phyloP scores from a whole-genome alignment of 176 grass and related monocot species.

The Phoenix roebelenii region DNA sequence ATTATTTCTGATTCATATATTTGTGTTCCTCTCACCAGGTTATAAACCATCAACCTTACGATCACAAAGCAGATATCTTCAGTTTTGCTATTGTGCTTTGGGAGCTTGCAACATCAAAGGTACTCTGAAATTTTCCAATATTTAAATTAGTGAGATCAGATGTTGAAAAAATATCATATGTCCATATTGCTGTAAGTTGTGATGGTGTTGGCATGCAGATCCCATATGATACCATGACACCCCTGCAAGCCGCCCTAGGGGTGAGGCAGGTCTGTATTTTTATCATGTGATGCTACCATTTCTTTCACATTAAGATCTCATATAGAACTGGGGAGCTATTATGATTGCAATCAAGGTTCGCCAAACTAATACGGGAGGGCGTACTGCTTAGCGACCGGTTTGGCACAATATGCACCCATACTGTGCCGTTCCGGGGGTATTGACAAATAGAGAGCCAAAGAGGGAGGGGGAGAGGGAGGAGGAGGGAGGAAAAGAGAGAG shows the following conservation, averaged over 20 bases:
- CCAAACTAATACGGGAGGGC: too few relatives aligned
- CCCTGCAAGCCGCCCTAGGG: constrained; percentile 88
- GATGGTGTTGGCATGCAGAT: constrained; percentile 35
- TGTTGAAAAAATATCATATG: too few relatives aligned
- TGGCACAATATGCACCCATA: too few relatives aligned
- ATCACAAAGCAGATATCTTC: constrained; percentile 93
- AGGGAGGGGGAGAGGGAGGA: too few relatives aligned
- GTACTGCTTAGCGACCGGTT: too few relatives aligned
- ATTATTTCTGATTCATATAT: constrained; percentile 1
- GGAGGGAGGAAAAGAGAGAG: too few relatives aligned
- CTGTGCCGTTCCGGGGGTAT: too few relatives aligned
- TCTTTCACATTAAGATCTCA: too few relatives aligned
- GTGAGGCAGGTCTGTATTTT: constrained; percentile 64
- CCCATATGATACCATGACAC: constrained; percentile 93
- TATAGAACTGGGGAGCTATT: too few relatives aligned
- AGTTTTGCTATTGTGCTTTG: constrained; percentile 98
- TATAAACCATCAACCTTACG: constrained; percentile 93
- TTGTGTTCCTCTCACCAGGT: constrained; percentile 40
- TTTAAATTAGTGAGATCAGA: too few relatives aligned
- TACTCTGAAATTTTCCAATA: constrained; percentile 15
- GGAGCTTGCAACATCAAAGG: constrained; percentile 92
- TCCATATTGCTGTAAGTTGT: background rate
- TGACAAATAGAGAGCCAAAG: too few relatives aligned
- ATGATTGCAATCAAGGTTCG: too few relatives aligned
- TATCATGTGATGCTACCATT: background rate